Conservation (phyloP, 768 basidiomycete genomes). For the Suillus plorans region DNA sequence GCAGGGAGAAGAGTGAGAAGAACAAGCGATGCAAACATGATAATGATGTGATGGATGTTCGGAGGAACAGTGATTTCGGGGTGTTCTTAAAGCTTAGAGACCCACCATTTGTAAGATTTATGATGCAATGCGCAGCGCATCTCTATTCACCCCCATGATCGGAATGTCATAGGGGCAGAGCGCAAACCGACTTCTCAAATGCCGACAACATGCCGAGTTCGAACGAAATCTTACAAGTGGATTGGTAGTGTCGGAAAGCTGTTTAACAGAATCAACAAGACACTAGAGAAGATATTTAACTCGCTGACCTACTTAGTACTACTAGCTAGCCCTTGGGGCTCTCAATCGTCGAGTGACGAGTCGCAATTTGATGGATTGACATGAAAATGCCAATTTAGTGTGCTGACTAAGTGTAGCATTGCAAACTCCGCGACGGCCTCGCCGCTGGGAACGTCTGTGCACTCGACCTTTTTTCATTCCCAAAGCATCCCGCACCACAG, state of each 20-base stretch:
- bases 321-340: background rate
- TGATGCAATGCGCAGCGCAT: conserved; percentile 32
- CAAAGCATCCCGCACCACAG: background rate
- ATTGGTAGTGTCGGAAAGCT: background rate
- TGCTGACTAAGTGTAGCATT: background rate
- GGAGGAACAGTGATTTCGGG: background rate
- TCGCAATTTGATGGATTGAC: background rate
- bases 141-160: background rate
- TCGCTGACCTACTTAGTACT: background rate
- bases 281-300: background rate
- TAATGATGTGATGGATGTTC: conserved; percentile 17
- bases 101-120: conserved; percentile 6
- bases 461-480: background rate
- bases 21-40: conserved; percentile 19
- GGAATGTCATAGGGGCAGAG: background rate
- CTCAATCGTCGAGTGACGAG: background rate
- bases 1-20: conserved; percentile 26
- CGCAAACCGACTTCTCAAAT: background rate
- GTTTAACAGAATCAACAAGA: background rate
- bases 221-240: background rate
- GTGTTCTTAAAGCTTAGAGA: background rate
- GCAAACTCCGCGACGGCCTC: conserved; percentile 6
- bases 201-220: background rate
- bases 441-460: background rate
- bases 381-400: background rate